Evolutionary conservation across 805 yeast species (phyloP), one percentile per base, ranked within the genome.

Genomic region (Kuraishia cidri): DNA sequence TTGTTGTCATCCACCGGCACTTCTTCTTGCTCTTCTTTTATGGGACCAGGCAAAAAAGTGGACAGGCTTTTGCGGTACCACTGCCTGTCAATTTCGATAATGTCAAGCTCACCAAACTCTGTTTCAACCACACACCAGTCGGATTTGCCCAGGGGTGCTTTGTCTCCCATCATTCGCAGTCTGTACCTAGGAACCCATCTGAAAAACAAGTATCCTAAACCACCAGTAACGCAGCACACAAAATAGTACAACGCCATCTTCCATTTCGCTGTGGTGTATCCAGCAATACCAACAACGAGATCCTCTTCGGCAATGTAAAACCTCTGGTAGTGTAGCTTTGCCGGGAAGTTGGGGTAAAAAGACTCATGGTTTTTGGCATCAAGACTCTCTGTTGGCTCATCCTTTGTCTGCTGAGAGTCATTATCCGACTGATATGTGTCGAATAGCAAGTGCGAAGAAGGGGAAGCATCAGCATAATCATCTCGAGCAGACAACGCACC

Each of bases 271-370:
- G 77, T 72, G 34, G 56, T 56, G 54, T 84, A 92, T 4, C 97
- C 97, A 0, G 97, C 98, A 40, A 92, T 82, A 39, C 95, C 96
- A 38, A 92, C 72, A 9, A 90, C 90, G 47, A 92, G 62, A 60
- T 92, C 99, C 52, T 92, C 98, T 53, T 92, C 97, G 0, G 96
- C 88, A 39, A 92, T 72, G 54, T 90, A 92, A 54, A 83, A 86
- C 36, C 96, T 67, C 56, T 92, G 99, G 42, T 66, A 69, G 35
- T 60, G 61, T 31, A 66, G 54, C 9, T 42, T 54, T 0, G 82
- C 67, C 4, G 59, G 57, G 34, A 52, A 50, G 6, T 52, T 37
- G 3, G 67, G 60, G 43, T 58, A 72, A 36, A 62, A 59, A 35
- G 58, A 59, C 29, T 69, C 72, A 39, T 69, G 74, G 29, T 45